These are phyloP conservation scores for Blepharisma stoltei DNA, from an alignment of 73 alveolate genomes.

Conservation along the genomic window DNA sequence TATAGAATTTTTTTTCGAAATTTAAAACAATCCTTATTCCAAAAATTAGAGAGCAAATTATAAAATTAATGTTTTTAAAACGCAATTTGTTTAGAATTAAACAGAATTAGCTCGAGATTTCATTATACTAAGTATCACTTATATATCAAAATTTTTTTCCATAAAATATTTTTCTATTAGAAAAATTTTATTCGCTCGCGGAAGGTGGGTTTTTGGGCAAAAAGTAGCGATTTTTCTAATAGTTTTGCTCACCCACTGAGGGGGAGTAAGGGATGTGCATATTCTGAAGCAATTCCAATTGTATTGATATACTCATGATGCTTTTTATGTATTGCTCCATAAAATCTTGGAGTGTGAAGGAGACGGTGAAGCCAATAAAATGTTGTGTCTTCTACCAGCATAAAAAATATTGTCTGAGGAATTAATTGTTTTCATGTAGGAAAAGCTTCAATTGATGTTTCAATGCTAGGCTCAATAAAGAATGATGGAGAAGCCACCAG, in stretches of 20 bases:
- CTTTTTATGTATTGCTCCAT: slow-evolving; percentile 48
- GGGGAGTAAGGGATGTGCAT: slow-evolving; percentile 68
- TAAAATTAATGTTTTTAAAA: no score
- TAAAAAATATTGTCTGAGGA: slow-evolving; percentile 47
- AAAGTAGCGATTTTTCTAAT: no score
- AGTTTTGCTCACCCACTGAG: no score
- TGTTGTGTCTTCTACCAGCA: slow-evolving; percentile 62
- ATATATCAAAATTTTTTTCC: no score
- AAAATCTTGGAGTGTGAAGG: slow-evolving; percentile 58
- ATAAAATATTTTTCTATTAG: no score
- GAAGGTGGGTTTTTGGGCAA: no score
- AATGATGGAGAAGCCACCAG: background rate
- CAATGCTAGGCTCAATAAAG: slow-evolving; percentile 20
- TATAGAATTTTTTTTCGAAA: no score
- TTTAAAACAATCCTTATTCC: background rate
- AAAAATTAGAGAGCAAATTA: no score
- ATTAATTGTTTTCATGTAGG: slow-evolving; percentile 50
- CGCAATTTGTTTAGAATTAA: no score
- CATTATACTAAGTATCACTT: no score
- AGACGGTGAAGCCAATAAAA: slow-evolving; percentile 64
- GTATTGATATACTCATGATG: slow-evolving; percentile 72
- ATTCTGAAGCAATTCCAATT: slow-evolving; percentile 68
- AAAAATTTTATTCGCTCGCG: no score
- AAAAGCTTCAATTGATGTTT: slow-evolving; percentile 22
- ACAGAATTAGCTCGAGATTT: slow-evolving; percentile 28